Percentiles rank a stretch among this genome's conserved stretches.
Conservation (phyloP, 176 grass and related monocot species). For the Oryza coarctata region DNA sequence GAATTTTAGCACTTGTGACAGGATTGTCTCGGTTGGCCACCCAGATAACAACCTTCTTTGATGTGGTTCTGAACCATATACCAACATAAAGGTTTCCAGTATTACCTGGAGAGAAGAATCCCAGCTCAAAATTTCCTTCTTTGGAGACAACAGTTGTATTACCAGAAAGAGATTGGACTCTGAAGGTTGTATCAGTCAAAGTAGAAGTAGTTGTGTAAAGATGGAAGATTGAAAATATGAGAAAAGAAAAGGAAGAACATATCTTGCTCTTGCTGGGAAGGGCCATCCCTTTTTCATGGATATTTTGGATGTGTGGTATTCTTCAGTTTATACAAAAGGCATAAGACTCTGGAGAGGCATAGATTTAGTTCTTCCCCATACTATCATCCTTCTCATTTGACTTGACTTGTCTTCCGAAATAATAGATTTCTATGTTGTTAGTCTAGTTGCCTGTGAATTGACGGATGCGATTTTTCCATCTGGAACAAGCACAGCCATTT, state of each 20-base stretch:
- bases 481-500: neutral
- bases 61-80: conserved; percentile 43
- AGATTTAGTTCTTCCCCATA: neutral
- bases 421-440: neutral
- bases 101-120: conserved; percentile 46
- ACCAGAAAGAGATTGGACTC: conserved; percentile 17
- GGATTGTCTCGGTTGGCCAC: conserved; percentile 29
- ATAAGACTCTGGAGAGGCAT: neutral
- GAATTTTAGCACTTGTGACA: conserved; percentile 25
- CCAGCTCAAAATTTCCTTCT: conserved; percentile 22
- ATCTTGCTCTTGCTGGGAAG: neutral
- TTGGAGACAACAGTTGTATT: conserved; percentile 19
- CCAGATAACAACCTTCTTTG: conserved; percentile 21
- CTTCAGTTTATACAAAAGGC: conserved; percentile 8
- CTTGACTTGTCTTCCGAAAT: conserved; percentile 9
- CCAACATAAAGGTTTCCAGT: conserved; percentile 37
- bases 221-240: conserved; percentile 3
- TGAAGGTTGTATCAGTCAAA: conserved; percentile 24
- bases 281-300: neutral
- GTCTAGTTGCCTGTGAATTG: neutral
- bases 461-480: neutral
- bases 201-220: neutral
- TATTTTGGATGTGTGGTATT: neutral
- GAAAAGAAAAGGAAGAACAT: neutral
- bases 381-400: neutral